phyloP scores from a whole-genome alignment of 352 stramenopile genomes.

The Pythium guiyangense region DNA sequence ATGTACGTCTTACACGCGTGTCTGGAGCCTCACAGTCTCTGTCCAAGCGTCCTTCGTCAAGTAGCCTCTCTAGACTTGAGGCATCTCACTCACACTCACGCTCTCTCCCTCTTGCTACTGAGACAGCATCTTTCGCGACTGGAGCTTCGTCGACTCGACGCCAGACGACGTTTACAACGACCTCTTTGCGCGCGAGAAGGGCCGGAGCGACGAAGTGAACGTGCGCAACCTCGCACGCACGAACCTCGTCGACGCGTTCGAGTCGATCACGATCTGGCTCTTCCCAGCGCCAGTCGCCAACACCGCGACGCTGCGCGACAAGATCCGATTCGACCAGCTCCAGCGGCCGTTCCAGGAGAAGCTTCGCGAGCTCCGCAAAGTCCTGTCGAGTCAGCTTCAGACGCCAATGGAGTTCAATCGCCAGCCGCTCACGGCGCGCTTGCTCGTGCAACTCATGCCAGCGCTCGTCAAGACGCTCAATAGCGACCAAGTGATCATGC shows the following conservation, averaged over 20 bases:
- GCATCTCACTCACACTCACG: neutral
- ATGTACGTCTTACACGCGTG: conserved; percentile 46
- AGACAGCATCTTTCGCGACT: conserved; percentile 80
- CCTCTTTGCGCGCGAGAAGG: conserved; percentile 82
- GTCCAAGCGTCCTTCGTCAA: no score
- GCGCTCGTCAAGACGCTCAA: conserved; percentile 76
- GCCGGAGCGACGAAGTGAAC: conserved; percentile 72
- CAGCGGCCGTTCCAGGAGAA: conserved; percentile 76
- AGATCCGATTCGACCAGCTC: conserved; percentile 84
- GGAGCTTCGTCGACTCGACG: conserved; percentile 84
- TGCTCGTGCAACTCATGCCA: conserved; percentile 77
- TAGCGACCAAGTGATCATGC: conserved; percentile 86
- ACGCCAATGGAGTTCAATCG: conserved; percentile 75
- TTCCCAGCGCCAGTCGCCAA: conserved; percentile 78
- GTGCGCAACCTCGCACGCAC: conserved; percentile 72
- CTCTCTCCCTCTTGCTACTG: neutral
- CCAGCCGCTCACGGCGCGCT: conserved; percentile 60
- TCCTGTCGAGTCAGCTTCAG: conserved; percentile 62
- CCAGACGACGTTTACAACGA: conserved; percentile 76
- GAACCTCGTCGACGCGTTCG: conserved; percentile 75
- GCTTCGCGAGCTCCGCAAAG: conserved; percentile 69
- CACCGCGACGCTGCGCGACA: conserved; percentile 71
- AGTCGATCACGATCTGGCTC: conserved; percentile 85
- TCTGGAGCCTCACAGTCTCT: no score
- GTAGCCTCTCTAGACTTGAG: neutral